phyloP scores from a whole-genome alignment of 1,284 basidiomycete genomes.

The Ustilago lituana region DNA sequence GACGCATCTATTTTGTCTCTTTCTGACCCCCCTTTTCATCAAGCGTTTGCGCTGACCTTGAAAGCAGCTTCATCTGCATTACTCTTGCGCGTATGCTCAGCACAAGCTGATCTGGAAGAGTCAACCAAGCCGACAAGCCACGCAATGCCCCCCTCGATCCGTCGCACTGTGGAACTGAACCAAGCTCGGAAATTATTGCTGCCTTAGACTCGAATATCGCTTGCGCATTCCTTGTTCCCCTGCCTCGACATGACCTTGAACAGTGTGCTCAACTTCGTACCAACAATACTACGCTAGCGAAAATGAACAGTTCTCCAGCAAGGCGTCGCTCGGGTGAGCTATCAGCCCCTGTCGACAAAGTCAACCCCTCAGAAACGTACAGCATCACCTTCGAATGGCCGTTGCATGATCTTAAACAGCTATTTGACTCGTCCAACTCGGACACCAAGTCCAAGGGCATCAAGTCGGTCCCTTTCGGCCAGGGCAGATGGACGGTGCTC shows the following conservation, averaged over 20 bases:
- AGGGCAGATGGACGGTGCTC: slow-evolving; percentile 57
- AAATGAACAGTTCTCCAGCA: slow-evolving; percentile 28
- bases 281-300: not conserved
- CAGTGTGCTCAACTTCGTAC: no score
- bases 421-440: slow-evolving; percentile 67
- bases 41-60: not conserved
- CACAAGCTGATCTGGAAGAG: no score
- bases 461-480: slow-evolving; percentile 62
- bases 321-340: slow-evolving; percentile 33
- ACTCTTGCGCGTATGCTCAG: no score
- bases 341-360: slow-evolving; percentile 27
- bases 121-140: no score
- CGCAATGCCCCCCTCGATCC: no score
- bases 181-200: no score
- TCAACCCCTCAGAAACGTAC: slow-evolving; percentile 39
- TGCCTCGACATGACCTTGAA: no score
- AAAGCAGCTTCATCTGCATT: no score
- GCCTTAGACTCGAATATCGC: no score
- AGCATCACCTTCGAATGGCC: slow-evolving; percentile 59
- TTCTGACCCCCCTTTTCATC: not conserved
- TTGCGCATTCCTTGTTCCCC: no score
- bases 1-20: not conserved
- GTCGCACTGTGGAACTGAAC: no score
- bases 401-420: slow-evolving; percentile 63
- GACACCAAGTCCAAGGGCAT: slow-evolving; percentile 68